Evolutionary conservation across 805 yeast genomes (phyloP), one percentile per base, ranked within the genome.

Genomic region (Danielozyma ontarioensis): DNA sequence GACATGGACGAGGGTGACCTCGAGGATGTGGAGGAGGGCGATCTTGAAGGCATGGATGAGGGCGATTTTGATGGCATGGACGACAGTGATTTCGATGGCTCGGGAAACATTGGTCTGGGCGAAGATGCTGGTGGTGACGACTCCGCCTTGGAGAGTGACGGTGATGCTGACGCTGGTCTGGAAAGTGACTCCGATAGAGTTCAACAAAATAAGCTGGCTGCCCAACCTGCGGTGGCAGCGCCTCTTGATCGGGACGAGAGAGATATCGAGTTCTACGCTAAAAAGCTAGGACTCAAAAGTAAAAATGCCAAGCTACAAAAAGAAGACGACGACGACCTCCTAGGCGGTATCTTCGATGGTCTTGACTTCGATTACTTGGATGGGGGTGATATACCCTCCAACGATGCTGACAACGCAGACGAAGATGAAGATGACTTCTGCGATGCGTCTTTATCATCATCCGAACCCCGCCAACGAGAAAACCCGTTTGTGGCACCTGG

Each of bases 341-440:
- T 88, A 30, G 95, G 84, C 29, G 94, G 88, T n/a, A 53, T 88
- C 15, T 61, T 88, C 4, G 95, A 85, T 33, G 95, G 89, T 1
- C 57, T 76, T n/a, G 82, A 78, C 40, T 57, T 75, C 32, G 78
- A 71, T 27, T 62, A 64, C 39, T 29, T 41, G 13, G 41, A 28
- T 29, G 17, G 18, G 10, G 5, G 5, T 13, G 29, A 27, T 6
- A 6, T 4, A 6, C 18, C 13, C 10, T 4, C n/a, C 12, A 5
- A 4, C 6, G 29, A 27, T 10, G 17, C n/a, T 4, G 29, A 27
- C 13, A 28, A 49, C 13, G 39, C 50, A 3, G 59, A 51, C 17
- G 63, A 52, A 11, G 62, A 50, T 24, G 10, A 6, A 10, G 13
- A 12, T 13, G n/a, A n/a, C n/a, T n/a, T n/a, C n/a, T n/a, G n/a